A percentile compares a stretch with the other conserved stretches of the same genome.
These are phyloP conservation scores for Stentor coeruleus DNA, from an alignment of 73 alveolate species.

Conservation along the genomic window DNA sequence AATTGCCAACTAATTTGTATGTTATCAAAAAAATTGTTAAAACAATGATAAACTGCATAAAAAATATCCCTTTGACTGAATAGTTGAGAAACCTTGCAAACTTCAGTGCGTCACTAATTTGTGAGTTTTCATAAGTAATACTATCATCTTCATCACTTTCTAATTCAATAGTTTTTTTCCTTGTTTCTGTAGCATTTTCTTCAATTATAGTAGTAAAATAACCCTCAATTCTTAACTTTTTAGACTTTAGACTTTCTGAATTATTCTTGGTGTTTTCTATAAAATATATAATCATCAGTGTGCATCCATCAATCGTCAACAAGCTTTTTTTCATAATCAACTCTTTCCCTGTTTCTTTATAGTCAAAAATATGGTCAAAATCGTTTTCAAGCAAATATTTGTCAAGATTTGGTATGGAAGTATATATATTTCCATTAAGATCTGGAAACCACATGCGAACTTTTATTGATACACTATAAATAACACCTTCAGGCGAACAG, in stretches of 20 bases:
- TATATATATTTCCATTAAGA: not conserved
- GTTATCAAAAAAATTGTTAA: not conserved
- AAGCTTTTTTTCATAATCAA: not conserved
- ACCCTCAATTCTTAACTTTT: no score
- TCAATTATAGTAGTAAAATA: no score
- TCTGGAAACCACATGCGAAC: not conserved
- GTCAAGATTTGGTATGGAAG: not conserved
- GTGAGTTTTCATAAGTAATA: no score
- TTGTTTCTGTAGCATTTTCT: no score
- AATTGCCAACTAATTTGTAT: no score
- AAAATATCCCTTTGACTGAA: not conserved
- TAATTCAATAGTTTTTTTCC: no score
- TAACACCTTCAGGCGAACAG: not conserved
- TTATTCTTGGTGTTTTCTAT: no score
- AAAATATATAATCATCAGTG: not conserved
- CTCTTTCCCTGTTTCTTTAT: not conserved
- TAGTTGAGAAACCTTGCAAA: not conserved
- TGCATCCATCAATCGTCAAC: not conserved
- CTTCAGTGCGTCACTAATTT: no score
- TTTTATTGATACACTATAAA: not conserved
- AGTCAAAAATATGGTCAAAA: not conserved
- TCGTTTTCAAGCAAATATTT: no score
- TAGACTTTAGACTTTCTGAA: no score
- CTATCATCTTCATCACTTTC: no score
- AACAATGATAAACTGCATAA: no score